Evolutionary conservation across 306 rosid species (phyloP), one percentile per base, ranked within the genome.

Genomic region (Carpinus fangiana): DNA sequence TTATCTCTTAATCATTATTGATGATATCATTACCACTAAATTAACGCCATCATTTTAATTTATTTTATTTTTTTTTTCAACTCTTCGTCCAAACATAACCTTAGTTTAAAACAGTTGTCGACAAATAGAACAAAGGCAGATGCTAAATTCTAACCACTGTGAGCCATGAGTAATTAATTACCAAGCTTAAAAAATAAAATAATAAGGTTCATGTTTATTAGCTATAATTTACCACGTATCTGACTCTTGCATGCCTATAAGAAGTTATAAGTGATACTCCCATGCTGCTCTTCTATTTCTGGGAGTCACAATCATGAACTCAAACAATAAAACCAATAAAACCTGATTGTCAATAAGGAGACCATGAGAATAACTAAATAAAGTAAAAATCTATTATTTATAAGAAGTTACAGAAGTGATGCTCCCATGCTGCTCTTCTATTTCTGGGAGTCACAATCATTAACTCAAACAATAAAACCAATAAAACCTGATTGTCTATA

Each of bases 331-430:
- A 53, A 34, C 4, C 46, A 34, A 36, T 3, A 65, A 68, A 23
- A 9, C 21, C 80, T 31, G 46, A 52, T 66, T 67, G 23, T 72
- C 74, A n/a, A n/a, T n/a, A 65, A 36, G 21, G 47, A 64, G 47
- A 34, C 51, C 73, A 48, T 3, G 5, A 55, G 43, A 21, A 12
- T 8, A 47, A 47, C 51, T 53, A 7, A 57, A 71, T 14, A 21
- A 47, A 31, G 71, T 66, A 38, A 12, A 31, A 2, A 7, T 36
- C 11, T 17, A 18, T 13, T 7, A 65, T 31, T 34, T 31, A 16
- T 6, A 18, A 5, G 20, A 23, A 56, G 51, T 11, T 16, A 77
- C 59, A 77, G 69, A 68, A 77, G 26, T 69, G 75, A 59, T 53
- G 12, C 43, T 48, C 55, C 46, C 34, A n/a, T 57, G 64, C 5